Base-by-base conservation (phyloP, 176 grass and related monocot species). In the Oryza nivara region DNA sequence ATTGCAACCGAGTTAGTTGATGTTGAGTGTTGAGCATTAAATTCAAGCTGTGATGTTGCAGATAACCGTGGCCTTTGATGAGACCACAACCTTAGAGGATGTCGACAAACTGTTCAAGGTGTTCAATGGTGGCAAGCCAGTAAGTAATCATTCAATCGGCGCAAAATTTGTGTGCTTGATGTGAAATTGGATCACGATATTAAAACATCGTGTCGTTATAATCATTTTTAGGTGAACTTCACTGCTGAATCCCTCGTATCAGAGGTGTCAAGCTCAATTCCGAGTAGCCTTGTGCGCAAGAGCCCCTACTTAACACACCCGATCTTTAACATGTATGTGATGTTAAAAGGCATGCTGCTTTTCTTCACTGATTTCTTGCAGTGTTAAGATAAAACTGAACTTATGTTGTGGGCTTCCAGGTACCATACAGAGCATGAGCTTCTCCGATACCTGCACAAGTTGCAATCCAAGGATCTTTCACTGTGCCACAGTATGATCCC, bases 401-500 rank as follows among this genome's bases (percentile, higher is more conserved):
- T 72, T 47, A 73, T 81, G 70, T 74, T 51, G 58, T 80, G 63
- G 72, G 14, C 76, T 83, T 94, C 86, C 77, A 98, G 96, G 87
- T 98, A 96, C 80, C 96, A 92, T 80, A 99, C 96, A 64, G 96
- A 99, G 88, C 96, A 99, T 4, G 96, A 99, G 77, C 94, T 99
- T 60, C 92, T 99, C 38, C 92, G 96, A 28, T 99, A 99, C 84
- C 81, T 99, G 15, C 92, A 99, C 76, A 99, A 92, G 86, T 83
- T 96, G 81, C 96, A 99, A 84, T 84, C 81, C 32, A 99, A 91
- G 80, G 96, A 96, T 92, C 89, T 99, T 32, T 99, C 96, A 12
- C 78, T 99, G 15, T 99, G 96, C 81, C 96, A 99, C 86, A 99
- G 96, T 82, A 99, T 99, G 96, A 99, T 99, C 75, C 93, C 96